Evolutionary conservation across 2,329 filamentous ascomycete species (phyloP).

Genomic region (Venturiaceae sp.): DNA sequence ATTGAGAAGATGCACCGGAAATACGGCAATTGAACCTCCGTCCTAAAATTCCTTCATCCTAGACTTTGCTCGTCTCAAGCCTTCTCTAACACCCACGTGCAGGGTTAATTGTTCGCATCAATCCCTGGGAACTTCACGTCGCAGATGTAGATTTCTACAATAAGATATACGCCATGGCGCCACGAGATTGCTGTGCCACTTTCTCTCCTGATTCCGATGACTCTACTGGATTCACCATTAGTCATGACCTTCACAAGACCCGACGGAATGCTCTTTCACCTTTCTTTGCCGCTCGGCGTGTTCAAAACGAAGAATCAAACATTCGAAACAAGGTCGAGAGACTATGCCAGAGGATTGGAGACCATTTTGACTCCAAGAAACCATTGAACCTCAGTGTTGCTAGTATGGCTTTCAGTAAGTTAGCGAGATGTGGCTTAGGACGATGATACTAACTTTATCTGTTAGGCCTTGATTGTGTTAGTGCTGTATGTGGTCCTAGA

Average conservation of each 20-base stretch:
- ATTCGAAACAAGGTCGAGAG: slow-evolving; percentile 17
- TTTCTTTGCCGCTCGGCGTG: slow-evolving; percentile 21
- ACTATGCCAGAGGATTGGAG: slow-evolving; percentile 8
- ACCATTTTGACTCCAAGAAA: not conserved
- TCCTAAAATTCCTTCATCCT: not conserved
- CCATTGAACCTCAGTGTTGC: not conserved
- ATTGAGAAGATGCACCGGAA: slow-evolving; percentile 6
- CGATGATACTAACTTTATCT: not conserved
- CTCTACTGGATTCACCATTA: slow-evolving; percentile 4
- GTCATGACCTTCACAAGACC: slow-evolving; percentile 16
- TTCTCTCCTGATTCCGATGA: not conserved
- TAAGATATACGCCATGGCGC: not conserved
- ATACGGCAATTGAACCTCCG: no score
- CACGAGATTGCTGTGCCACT: not conserved
- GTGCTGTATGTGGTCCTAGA: no score
- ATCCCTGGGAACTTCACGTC: slow-evolving; percentile 15
- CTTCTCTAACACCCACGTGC: not conserved
- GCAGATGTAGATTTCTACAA: slow-evolving; percentile 12
- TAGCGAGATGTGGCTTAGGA: not conserved
- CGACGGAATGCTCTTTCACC: slow-evolving; percentile 20
- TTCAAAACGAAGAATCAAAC: slow-evolving; percentile 17
- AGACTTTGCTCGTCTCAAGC: not conserved
- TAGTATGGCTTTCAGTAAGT: not conserved
- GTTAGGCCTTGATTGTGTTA: not conserved
- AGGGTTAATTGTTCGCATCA: slow-evolving; percentile 17